Conservation (phyloP, 495 filamentous ascomycete species). For the Talaromyces trachyspermus region DNA sequence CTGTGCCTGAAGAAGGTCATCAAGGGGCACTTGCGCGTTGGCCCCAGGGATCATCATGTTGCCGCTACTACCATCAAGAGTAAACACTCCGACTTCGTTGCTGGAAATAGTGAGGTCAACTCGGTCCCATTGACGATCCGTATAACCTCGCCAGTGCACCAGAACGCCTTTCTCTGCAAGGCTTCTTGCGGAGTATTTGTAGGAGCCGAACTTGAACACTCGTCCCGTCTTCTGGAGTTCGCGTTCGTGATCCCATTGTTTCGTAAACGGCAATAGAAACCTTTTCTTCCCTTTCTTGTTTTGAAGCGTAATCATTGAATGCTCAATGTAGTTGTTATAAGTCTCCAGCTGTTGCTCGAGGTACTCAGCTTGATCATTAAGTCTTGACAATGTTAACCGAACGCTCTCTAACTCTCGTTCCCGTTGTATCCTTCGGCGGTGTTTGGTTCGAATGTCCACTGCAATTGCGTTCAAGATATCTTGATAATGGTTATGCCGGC, state of each 20-base stretch:
- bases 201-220: constrained; percentile 93
- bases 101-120: constrained; percentile 90
- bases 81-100: constrained; percentile 92
- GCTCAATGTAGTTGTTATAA: constrained; percentile 99
- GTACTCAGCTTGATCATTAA: constrained; percentile 87
- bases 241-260: constrained; percentile 96
- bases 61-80: constrained; percentile 82
- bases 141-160: constrained; percentile 77
- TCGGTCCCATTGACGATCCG: constrained; percentile 80
- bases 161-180: constrained; percentile 91
- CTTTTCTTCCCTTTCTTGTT: constrained; percentile 94
- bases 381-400: constrained; percentile 68
- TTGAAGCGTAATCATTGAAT: constrained; percentile 97
- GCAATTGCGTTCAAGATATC: constrained; percentile 95
- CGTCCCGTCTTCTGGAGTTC: constrained; percentile 87
- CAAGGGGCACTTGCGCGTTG: constrained; percentile 80
- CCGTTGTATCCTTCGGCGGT: constrained; percentile 81
- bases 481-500: constrained; percentile 89
- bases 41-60: constrained; percentile 95
- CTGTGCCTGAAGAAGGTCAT: constrained; percentile 92
- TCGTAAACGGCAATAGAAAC: constrained; percentile 94
- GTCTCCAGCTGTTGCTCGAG: constrained; percentile 91
- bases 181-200: constrained; percentile 87
- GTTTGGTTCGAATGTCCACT: constrained; percentile 93
- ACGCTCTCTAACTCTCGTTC: constrained; percentile 87